These are phyloP conservation scores for Penicillium sp. DNA, from an alignment of 2,329 filamentous ascomycete genomes.

Conservation along the genomic window DNA sequence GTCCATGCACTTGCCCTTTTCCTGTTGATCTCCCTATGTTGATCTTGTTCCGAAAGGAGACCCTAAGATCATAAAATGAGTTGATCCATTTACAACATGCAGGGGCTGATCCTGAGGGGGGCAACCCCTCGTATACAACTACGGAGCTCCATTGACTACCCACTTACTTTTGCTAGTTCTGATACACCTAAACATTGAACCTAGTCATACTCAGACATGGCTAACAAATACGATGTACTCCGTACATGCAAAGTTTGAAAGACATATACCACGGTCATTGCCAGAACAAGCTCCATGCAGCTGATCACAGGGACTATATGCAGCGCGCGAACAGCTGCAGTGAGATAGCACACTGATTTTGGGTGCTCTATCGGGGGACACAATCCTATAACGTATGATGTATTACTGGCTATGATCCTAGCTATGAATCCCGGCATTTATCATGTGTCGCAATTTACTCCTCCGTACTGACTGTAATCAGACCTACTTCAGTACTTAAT, in stretches of 20 bases:
- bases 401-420: not conserved
- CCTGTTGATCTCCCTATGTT: slow-evolving; percentile 6
- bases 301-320: slow-evolving; percentile 14
- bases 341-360: slow-evolving; percentile 20
- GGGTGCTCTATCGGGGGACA: not conserved
- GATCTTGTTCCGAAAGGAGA: slow-evolving; percentile 8
- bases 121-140: slow-evolving; percentile 4
- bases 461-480: not conserved
- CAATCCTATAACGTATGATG: not conserved
- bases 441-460: not conserved
- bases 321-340: slow-evolving; percentile 16
- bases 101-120: slow-evolving; percentile 22
- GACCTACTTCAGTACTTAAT: not conserved
- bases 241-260: not conserved
- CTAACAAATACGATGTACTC: not conserved
- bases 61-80: slow-evolving; percentile 5
- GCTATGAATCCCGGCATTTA: not conserved
- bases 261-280: not conserved
- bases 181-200: not conserved
- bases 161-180: not conserved
- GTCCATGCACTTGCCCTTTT: not conserved
- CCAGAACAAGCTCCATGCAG: slow-evolving; percentile 16
- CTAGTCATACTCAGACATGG: not conserved
- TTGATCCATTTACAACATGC: slow-evolving; percentile 6
- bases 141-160: not conserved